phyloP scores from a whole-genome alignment of 2,329 filamentous ascomycete species.

The Stylonectria norvegica region DNA sequence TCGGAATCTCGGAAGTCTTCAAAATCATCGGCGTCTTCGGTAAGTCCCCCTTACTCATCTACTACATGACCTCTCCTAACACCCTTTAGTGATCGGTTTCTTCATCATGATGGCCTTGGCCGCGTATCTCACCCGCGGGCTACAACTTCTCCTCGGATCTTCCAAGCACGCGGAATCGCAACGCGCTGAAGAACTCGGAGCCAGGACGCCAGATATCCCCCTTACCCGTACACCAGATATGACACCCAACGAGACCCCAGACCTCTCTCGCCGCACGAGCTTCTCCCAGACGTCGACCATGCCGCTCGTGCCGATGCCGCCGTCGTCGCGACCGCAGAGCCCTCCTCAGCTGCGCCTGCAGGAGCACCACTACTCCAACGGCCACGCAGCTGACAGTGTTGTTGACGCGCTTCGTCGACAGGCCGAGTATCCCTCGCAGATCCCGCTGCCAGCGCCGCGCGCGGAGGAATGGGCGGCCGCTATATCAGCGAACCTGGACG shows the following conservation, averaged over 20 bases:
- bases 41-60: conserved; percentile 29
- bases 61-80: not conserved
- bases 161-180: conserved; percentile 51
- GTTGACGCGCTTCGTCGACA: conserved; percentile 19
- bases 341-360: conserved; percentile 28
- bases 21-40: conserved; percentile 59
- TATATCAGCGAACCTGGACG: conserved; percentile 45
- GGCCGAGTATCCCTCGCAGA: conserved; percentile 35
- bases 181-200: conserved; percentile 46
- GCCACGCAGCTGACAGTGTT: conserved; percentile 12
- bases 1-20: conserved; percentile 51
- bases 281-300: conserved; percentile 26
- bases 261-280: conserved; percentile 21
- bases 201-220: conserved; percentile 43
- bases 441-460: conserved; percentile 41
- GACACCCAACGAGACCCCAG: conserved; percentile 17
- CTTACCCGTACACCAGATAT: conserved; percentile 28
- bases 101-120: conserved; percentile 49
- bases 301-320: conserved; percentile 15
- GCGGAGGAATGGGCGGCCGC: conserved; percentile 49
- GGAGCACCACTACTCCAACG: conserved; percentile 25
- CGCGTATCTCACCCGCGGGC: conserved; percentile 51
- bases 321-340: conserved; percentile 24
- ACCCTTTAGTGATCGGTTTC: conserved; percentile 50
- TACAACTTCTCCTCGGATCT: conserved; percentile 50